Evolutionary conservation across 176 grass and related monocot genomes (phyloP), one percentile per base, ranked within the genome.

Genomic region (Rhipidocladum racemiflorum): DNA sequence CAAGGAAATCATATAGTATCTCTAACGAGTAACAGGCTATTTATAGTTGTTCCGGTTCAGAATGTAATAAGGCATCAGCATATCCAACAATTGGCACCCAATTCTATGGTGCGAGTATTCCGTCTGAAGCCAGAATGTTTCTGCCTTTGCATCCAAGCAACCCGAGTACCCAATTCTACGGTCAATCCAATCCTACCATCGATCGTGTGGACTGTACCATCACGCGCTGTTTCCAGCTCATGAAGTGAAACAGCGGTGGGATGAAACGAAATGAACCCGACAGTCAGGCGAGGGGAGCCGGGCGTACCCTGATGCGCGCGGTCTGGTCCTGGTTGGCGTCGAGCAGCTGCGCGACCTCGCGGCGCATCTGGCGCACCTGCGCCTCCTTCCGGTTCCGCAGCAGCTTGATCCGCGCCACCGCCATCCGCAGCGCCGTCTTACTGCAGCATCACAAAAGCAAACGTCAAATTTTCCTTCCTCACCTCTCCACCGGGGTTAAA

Each of bases 391-490:
- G 92, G 74, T 95, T 99, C 79, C 87, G 92, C 82, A 93, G 74
- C 73, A 99, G 85, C 86, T 99, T 99, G 67, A 99, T 91, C 72
- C 96, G 88, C 15, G 92, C 89, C 92, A 93, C 44, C 55, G 85
- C 92, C 82, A 99, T 92, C 90, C 83, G 83, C 76, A 99, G 82
- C 61, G 92, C 83, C 17, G 86, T 92, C 89, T 99, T 99, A 72
- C 96, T 99, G 96, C 17, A 29, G 16, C 42, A 38, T 49, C 63
- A 80, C 62, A 24, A 64, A 65, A 60, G 7, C 23, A 9, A 17
- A 35, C n/a, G 78, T 46, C 6, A 17, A 36, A 60, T 27, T 11
- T 2, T 44, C 1, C 29, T 72, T 43, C 64, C 21, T 4, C 74
- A 20, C 46, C 45, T 50, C 29, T 50, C 29, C 18, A 43, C 62